phyloP scores from a whole-genome alignment of 169 alveolate species.

The Plasmodium inui region DNA sequence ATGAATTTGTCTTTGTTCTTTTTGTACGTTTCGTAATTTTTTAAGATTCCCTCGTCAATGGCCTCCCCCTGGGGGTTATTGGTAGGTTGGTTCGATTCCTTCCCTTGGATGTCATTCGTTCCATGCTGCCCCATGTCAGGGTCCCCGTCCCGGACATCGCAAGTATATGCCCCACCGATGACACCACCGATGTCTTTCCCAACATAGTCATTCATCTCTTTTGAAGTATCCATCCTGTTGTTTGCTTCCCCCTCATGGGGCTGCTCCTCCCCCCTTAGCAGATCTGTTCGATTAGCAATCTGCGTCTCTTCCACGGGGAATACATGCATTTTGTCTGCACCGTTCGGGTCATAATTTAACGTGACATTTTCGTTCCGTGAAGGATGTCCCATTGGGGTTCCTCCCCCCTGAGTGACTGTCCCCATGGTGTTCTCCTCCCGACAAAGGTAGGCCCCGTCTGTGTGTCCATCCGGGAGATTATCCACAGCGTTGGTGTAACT shows the following conservation, averaged over 20 bases:
- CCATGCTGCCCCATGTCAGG: neutral
- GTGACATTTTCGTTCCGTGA: neutral
- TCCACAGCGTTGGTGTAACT: neutral
- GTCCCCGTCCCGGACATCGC: neutral
- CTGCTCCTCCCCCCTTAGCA: neutral
- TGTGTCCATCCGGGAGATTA: neutral
- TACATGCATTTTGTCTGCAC: neutral
- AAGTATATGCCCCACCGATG: neutral
- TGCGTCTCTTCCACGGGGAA: neutral
- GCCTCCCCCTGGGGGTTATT: neutral
- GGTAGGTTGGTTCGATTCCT: neutral
- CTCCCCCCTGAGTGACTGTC: neutral
- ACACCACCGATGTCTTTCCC: neutral
- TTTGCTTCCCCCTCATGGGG: neutral
- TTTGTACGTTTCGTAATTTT: constrained; percentile 63
- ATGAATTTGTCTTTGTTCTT: constrained; percentile 69
- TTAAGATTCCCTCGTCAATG: constrained; percentile 8
- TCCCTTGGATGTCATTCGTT: neutral
- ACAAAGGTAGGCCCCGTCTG: neutral
- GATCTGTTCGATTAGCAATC: neutral
- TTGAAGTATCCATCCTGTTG: neutral
- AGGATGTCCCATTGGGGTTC: neutral
- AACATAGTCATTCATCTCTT: neutral
- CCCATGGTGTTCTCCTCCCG: neutral
- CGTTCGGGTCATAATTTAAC: neutral